Conservation (phyloP, 2,329 filamentous ascomycete genomes). For the Diaporthe sp. region DNA sequence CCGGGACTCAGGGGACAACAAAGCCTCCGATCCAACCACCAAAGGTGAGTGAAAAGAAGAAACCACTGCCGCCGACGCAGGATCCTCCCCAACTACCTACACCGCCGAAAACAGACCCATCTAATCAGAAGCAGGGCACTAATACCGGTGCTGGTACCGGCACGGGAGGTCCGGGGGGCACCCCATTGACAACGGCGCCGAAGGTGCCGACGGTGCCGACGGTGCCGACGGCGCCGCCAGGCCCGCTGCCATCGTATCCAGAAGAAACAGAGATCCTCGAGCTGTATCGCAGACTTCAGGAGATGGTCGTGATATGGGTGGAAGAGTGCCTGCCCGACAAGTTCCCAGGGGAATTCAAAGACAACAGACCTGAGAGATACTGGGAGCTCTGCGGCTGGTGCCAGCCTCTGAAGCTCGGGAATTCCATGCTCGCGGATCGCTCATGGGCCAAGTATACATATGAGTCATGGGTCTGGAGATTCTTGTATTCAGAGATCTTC, state of each 20-base stretch:
- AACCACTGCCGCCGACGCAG: not conserved
- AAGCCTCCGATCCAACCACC: not conserved
- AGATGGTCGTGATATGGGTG: not conserved
- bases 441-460: constrained; percentile 14
- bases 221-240: not conserved
- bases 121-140: not conserved
- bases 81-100: not conserved
- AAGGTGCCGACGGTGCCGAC: not conserved
- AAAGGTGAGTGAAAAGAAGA: not conserved
- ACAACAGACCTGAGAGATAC: not conserved
- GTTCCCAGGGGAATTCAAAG: not conserved
- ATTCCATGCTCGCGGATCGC: not conserved
- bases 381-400: constrained; percentile 24
- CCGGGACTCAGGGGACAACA: not conserved
- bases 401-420: not conserved
- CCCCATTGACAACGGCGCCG: not conserved
- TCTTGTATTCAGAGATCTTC: constrained; percentile 11
- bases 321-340: not conserved
- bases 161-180: not conserved
- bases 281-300: not conserved
- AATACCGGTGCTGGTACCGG: not conserved
- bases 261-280: not conserved
- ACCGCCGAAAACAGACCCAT: no score
- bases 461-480: constrained; percentile 25
- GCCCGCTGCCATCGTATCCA: not conserved